A percentile compares a stretch with the other conserved stretches of the same genome.
These are phyloP conservation scores for Lactuca saligna DNA, from an alignment of 129 eudicot genomes.

Conservation along the genomic window DNA sequence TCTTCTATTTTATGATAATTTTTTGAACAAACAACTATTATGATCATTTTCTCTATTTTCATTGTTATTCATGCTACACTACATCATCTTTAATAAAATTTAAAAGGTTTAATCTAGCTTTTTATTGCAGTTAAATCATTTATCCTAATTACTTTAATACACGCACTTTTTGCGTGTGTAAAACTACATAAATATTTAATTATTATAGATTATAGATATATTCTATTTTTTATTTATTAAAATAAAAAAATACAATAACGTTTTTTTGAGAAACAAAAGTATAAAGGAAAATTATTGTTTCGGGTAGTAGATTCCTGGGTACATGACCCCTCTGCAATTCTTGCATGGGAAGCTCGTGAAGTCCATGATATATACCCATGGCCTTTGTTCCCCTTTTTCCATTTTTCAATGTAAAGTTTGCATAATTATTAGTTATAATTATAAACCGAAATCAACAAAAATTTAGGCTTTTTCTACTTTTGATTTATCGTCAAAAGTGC, in stretches of 20 bases:
- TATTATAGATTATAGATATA: no score
- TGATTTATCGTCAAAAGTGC: background rate
- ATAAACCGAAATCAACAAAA: background rate
- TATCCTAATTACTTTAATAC: background rate
- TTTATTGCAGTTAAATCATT: background rate
- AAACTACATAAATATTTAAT: no score
- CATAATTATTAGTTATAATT: background rate
- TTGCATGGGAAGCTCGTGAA: constrained; percentile 46
- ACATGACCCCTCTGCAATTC: constrained; percentile 21
- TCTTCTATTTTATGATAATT: no score
- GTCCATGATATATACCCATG: constrained; percentile 39
- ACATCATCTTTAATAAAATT: background rate
- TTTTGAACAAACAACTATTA: no score
- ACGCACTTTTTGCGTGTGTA: background rate
- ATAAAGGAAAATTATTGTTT: background rate
- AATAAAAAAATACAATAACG: no score
- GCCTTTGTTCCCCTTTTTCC: constrained; percentile 32
- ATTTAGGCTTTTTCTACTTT: background rate
- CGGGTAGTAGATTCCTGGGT: constrained; percentile 8
- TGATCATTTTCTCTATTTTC: no score
- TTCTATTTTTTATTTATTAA: no score
- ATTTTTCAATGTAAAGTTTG: background rate
- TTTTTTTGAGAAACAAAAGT: background rate
- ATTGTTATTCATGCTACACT: no score
- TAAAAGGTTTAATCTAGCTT: background rate